Evolutionary conservation across 768 basidiomycete species (phyloP), one percentile per base, ranked within the genome.

Genomic region (Lentinula sp.): DNA sequence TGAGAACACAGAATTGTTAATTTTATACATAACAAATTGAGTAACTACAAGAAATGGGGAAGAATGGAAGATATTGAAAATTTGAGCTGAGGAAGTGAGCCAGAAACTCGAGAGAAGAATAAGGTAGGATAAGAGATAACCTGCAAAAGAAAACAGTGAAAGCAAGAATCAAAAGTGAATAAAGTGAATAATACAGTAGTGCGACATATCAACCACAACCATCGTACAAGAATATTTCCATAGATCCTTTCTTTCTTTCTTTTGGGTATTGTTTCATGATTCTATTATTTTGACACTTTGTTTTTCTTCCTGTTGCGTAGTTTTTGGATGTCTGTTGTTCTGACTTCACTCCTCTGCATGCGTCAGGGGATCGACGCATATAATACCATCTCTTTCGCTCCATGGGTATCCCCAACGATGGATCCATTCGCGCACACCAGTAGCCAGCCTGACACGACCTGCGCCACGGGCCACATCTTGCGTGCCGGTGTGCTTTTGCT

Each of bases 351-450:
- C 79, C 16, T 77, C 74, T 43, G 78, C 73, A 64, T 95, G 93
- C 33, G 91, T 93, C 64, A 92, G 76, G 23, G 89, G 76, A 72
- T 98, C 95, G 53, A 97, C 85, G 71, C 91, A 95, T 59, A 97
- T 84, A 55, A 93, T 85, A 2, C 95, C 95, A 67, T 92, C 92
- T 7, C 88, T 84, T 71, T 97, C 95, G 72, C 82, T 90, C 95
- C 95, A 97, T 16, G 95, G 91, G 76, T 95, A 98, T 60, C 92
- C 91, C 93, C 93, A 98, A 59, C 90, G 85, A 66, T 94, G 91
- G 50, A 98, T 74, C 89, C 90, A 96, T 68, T 94, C 91, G 62
- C 91, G 87, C 46, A 97, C 88, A 9, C 91, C 92, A 1, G 91
- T 84, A 12, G 91, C 91, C 6, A 98, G 80, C 10, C 95, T 87